Conservation (phyloP, 73 alveolate species). For the Paramecium octaurelia region DNA sequence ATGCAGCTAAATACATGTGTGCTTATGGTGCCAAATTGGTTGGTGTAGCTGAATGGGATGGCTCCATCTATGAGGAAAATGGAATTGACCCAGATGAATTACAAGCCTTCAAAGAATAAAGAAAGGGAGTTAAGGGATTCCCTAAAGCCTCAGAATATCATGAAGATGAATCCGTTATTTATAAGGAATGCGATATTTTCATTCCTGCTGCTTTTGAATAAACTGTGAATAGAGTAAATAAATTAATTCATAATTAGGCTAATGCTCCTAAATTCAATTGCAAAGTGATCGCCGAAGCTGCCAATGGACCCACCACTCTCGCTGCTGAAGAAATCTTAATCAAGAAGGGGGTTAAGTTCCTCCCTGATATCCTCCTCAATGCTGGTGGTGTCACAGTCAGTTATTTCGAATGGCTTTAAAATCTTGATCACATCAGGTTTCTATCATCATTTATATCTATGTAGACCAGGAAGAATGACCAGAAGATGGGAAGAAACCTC, state of each 20-base stretch:
- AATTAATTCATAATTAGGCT: slow-evolving; percentile 32
- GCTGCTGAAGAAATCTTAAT: slow-evolving; percentile 75
- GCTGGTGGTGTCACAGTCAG: slow-evolving; percentile 92
- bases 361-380: slow-evolving; percentile 84
- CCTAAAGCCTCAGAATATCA: slow-evolving; percentile 70
- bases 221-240: slow-evolving; percentile 65
- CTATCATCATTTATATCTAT: not conserved
- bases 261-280: slow-evolving; percentile 80
- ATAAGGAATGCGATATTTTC: slow-evolving; percentile 82
- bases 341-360: slow-evolving; percentile 74
- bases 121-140: slow-evolving; percentile 81
- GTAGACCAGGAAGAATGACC: slow-evolving; percentile 80
- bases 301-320: slow-evolving; percentile 82
- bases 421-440: slow-evolving; percentile 73
- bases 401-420: slow-evolving; percentile 90
- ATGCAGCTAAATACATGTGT: slow-evolving; percentile 84
- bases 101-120: slow-evolving; percentile 61
- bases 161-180: slow-evolving; percentile 74
- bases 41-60: slow-evolving; percentile 82
- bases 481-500: slow-evolving; percentile 80
- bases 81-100: slow-evolving; percentile 87
- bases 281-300: slow-evolving; percentile 85
- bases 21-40: slow-evolving; percentile 80
- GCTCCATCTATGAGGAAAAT: slow-evolving; percentile 74
- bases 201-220: slow-evolving; percentile 89